These are phyloP conservation scores for Zymoseptoria passerinii DNA, from an alignment of 2,329 filamentous ascomycete species.

Conservation along the genomic window DNA sequence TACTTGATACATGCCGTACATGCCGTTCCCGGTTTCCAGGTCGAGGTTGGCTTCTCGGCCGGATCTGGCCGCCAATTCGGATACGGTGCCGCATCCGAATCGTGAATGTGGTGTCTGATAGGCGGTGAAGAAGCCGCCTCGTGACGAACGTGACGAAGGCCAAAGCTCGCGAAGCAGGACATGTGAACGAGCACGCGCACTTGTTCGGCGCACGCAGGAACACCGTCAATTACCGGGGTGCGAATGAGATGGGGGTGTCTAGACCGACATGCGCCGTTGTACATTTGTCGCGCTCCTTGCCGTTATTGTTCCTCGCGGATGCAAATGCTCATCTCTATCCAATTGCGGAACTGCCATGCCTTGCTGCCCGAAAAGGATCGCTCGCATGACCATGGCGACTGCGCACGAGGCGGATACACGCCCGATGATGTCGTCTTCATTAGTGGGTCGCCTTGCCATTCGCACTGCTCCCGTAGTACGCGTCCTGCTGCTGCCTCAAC, in stretches of 20 bases:
- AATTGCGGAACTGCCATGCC: neutral
- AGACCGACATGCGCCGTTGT: neutral
- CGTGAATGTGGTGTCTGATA: neutral
- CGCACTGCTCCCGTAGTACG: conserved; percentile 27
- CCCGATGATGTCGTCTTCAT: neutral
- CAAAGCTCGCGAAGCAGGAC: neutral
- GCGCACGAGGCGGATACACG: neutral
- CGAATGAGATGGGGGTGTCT: neutral
- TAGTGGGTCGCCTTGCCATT: conserved; percentile 1
- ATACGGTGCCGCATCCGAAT: neutral
- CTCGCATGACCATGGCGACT: neutral
- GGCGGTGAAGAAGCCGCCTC: neutral
- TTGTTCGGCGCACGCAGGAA: neutral
- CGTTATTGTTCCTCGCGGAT: neutral
- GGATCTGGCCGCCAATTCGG: neutral
- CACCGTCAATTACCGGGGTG: neutral
- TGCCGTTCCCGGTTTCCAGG: neutral
- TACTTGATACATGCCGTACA: neutral
- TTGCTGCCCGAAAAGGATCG: neutral
- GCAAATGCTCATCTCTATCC: neutral
- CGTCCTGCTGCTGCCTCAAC: conserved; percentile 26
- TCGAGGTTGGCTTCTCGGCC: neutral
- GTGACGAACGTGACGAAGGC: neutral
- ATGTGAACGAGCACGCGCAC: neutral
- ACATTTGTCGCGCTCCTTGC: neutral